Conservation (phyloP, 2,329 filamentous ascomycete genomes). For the Aschersonia sp. region DNA sequence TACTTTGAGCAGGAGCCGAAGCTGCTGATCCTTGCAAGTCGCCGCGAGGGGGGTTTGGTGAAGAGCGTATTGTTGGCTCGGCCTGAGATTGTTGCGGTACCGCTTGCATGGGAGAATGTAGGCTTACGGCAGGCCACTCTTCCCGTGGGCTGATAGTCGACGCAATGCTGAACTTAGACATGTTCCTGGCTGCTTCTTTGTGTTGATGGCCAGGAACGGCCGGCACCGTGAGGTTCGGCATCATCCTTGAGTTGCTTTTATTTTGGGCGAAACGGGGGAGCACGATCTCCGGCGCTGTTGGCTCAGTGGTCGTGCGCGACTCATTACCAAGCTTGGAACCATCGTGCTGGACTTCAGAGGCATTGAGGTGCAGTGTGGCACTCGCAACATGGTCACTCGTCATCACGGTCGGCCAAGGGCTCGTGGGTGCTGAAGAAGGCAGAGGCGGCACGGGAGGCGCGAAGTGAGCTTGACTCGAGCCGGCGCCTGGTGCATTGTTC, state of each 20-base stretch:
- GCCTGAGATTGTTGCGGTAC: conserved; percentile 8
- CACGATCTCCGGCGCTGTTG: not conserved
- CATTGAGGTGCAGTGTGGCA: not conserved
- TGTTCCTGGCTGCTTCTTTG: conserved; percentile 4
- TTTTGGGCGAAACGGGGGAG: not conserved
- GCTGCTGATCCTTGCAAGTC: not conserved
- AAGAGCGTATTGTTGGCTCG: conserved; percentile 29
- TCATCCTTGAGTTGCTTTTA: not conserved
- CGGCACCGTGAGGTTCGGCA: not conserved
- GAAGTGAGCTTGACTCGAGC: not conserved
- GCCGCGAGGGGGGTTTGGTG: conserved; percentile 29
- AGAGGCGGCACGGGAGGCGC: not conserved
- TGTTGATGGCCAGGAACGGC: not conserved
- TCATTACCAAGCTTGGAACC: not conserved
- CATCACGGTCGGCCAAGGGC: not conserved
- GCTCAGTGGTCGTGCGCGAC: not conserved
- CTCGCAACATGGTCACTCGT: not conserved
- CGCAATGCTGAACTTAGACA: conserved; percentile 18
- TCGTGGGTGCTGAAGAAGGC: not conserved
- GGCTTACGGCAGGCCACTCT: conserved; percentile 3
- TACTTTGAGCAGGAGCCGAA: not conserved
- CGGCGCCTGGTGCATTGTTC: too few relatives aligned
- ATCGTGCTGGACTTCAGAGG: not conserved
- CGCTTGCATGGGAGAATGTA: conserved; percentile 1
- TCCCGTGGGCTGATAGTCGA: conserved; percentile 8